Evolutionary conservation across 495 filamentous ascomycete genomes (phyloP).

Genomic region (Achaetomiella virescens): DNA sequence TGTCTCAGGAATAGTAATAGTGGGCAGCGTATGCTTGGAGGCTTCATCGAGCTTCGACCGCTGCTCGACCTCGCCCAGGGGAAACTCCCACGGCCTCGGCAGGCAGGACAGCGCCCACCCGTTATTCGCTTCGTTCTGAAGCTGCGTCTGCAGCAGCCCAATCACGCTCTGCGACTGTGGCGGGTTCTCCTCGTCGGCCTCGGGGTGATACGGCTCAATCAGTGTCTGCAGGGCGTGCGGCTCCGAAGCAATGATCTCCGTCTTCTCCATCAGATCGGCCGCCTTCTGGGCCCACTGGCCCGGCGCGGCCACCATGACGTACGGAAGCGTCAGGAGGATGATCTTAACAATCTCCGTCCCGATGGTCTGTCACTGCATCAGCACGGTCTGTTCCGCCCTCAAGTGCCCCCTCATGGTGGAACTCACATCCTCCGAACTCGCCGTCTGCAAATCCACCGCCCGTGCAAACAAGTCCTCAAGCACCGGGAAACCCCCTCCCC

Average conservation of each 20-base stretch:
- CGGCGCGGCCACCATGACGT: conserved; percentile 68
- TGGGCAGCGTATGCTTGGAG: conserved; percentile 67
- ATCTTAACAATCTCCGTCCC: conserved; percentile 91
- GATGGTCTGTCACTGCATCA: conserved; percentile 50
- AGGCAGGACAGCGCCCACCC: conserved; percentile 75
- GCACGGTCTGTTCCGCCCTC: background rate
- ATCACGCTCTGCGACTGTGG: conserved; percentile 57
- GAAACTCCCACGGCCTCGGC: conserved; percentile 73
- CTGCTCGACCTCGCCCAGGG: conserved; percentile 42
- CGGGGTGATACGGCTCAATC: conserved; percentile 72
- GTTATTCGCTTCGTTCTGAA: conserved; percentile 62
- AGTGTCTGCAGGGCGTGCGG: conserved; percentile 75
- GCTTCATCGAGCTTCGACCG: conserved; percentile 52
- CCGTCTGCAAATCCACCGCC: conserved; percentile 83
- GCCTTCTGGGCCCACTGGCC: conserved; percentile 63
- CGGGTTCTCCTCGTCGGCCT: conserved; percentile 34
- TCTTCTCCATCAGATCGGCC: conserved; percentile 75
- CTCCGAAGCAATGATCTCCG: conserved; percentile 81
- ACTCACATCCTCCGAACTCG: conserved; percentile 82
- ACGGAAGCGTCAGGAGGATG: conserved; percentile 87
- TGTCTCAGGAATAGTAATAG: conserved; percentile 65
- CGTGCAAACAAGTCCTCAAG: conserved; percentile 78
- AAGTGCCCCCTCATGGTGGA: background rate
- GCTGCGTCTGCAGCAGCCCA: conserved; percentile 74
- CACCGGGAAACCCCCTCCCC: conserved; percentile 79